A percentile compares a stretch with the other conserved stretches of the same genome.
Conservation (phyloP, 768 basidiomycete genomes). For the Macrocybe gigantea region DNA sequence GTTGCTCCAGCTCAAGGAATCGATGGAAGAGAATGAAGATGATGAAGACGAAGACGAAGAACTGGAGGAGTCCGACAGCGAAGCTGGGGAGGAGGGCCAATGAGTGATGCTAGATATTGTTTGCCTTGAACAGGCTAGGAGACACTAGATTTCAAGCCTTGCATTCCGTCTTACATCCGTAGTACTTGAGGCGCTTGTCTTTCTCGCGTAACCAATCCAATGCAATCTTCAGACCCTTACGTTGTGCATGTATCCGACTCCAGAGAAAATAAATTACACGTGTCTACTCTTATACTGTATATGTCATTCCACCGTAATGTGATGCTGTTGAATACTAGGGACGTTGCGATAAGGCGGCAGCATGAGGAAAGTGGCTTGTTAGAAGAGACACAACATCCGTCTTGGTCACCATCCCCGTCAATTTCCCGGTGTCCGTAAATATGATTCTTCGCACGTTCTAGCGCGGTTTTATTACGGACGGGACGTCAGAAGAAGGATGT, state of each 20-base stretch:
- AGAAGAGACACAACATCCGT: conserved; percentile 56
- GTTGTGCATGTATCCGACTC: too few species aligned
- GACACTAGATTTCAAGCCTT: too few species aligned
- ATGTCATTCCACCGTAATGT: background rate
- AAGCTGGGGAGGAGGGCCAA: conserved; percentile 5
- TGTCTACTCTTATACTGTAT: too few species aligned
- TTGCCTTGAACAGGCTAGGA: too few species aligned
- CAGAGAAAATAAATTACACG: too few species aligned
- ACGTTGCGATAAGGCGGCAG: conserved; percentile 30
- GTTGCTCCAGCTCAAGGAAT: conserved; percentile 60
- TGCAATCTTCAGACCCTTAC: too few species aligned
- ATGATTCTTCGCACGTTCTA: conserved; percentile 67
- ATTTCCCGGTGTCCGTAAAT: conserved; percentile 53
- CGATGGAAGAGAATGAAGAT: conserved; percentile 71
- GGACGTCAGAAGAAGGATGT: background rate
- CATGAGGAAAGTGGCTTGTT: conserved; percentile 52
- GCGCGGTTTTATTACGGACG: background rate
- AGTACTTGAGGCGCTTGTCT: too few species aligned
- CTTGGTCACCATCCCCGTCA: conserved; percentile 66
- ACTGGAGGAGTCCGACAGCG: conserved; percentile 23
- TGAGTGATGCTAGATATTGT: background rate
- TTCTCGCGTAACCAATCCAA: too few species aligned
- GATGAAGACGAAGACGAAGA: conserved; percentile 51
- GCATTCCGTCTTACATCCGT: too few species aligned
- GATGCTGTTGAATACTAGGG: conserved; percentile 1